These are phyloP conservation scores for Blastobotrys elegans DNA, from an alignment of 1,139 yeast genomes.

Conservation along the genomic window DNA sequence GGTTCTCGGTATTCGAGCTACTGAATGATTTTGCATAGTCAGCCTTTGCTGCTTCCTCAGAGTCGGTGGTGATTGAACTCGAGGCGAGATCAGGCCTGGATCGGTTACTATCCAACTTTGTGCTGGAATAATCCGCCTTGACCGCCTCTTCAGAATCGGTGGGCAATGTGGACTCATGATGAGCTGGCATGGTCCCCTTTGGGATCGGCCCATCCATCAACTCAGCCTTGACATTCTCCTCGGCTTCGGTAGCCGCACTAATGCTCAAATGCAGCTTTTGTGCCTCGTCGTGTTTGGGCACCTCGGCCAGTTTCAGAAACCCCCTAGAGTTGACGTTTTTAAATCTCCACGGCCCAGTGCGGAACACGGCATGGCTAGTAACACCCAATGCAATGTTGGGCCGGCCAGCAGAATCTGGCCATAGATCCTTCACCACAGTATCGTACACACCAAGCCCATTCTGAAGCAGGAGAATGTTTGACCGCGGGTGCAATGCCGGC, in stretches of 20 bases:
- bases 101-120: too few relatives aligned
- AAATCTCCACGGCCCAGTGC: conserved; percentile 34
- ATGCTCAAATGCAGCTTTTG: conserved; percentile 2
- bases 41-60: conserved; percentile 21
- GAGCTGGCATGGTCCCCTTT: conserved; percentile 3
- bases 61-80: conserved; percentile 14
- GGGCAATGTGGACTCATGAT: conserved; percentile 10
- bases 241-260: conserved; percentile 17
- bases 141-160: conserved; percentile 21
- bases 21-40: conserved; percentile 13
- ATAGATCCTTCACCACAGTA: conserved; percentile 46
- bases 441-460: conserved; percentile 72
- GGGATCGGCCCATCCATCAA: conserved; percentile 1
- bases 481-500: conserved; percentile 38
- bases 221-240: conserved; percentile 21
- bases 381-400: conserved; percentile 71
- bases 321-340: conserved; percentile 65
- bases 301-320: conserved; percentile 42
- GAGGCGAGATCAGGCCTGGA: conserved; percentile 11
- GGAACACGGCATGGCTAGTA: conserved; percentile 73
- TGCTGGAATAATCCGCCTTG: conserved; percentile 16
- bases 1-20: not conserved
- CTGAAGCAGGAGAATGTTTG: conserved; percentile 65
- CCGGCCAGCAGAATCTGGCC: conserved; percentile 43
- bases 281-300: conserved; percentile 12